These are phyloP conservation scores for Starmerella sirachaensis DNA, from an alignment of 805 yeast species.

Conservation along the genomic window DNA sequence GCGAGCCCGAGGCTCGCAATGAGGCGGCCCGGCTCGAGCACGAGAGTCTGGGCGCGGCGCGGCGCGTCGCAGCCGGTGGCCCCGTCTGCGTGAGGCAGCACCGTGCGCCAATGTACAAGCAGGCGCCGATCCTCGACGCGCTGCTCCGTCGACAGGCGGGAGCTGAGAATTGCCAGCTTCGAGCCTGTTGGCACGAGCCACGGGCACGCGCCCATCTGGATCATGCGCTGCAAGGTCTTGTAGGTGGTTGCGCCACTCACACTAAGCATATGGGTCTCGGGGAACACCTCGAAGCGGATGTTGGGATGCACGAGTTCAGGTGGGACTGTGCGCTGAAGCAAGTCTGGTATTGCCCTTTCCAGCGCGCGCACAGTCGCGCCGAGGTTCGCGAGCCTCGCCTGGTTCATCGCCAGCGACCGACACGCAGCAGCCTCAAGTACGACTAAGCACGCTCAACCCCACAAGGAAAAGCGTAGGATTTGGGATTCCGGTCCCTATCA, in stretches of 20 bases:
- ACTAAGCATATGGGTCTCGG: constrained; percentile 25
- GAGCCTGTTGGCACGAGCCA: constrained; percentile 26
- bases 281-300: constrained; percentile 24
- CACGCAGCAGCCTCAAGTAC: too few relatives aligned
- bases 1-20: constrained; percentile 23
- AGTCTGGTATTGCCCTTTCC: constrained; percentile 22
- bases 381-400: constrained; percentile 24
- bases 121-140: constrained; percentile 16
- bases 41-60: neutral
- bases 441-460: too few relatives aligned
- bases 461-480: too few relatives aligned
- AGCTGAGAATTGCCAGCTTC: constrained; percentile 20
- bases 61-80: constrained; percentile 2
- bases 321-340: constrained; percentile 24
- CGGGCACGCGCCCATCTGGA: constrained; percentile 24
- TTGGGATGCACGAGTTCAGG: constrained; percentile 23
- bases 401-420: too few relatives aligned
- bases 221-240: constrained; percentile 22
- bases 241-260: constrained; percentile 26
- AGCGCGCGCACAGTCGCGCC: constrained; percentile 24
- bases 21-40: constrained; percentile 20
- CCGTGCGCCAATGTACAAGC: constrained; percentile 21
- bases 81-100: constrained; percentile 9
- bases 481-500: too few relatives aligned
- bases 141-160: constrained; percentile 10